These are phyloP conservation scores for Camillea tinctor DNA, from an alignment of 2,329 filamentous ascomycete genomes.

Conservation along the genomic window DNA sequence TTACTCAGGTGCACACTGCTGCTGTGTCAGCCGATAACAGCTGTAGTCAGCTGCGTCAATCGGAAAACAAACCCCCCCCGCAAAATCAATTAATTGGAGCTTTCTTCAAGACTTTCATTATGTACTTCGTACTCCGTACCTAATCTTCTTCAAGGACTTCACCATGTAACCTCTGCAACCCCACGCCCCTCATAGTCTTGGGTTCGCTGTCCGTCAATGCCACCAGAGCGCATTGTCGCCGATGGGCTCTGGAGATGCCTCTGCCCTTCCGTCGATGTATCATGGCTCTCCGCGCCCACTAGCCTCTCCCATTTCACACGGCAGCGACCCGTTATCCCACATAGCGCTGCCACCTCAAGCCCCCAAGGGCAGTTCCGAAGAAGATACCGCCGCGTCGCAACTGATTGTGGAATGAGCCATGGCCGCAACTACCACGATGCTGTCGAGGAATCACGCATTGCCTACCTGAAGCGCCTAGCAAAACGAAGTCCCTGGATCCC, in stretches of 20 bases:
- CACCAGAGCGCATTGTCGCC: constrained; percentile 38
- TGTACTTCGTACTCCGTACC: no score
- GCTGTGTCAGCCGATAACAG: not conserved
- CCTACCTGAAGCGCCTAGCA: constrained; percentile 26
- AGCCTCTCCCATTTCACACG: constrained; percentile 12
- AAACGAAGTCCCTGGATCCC: constrained; percentile 27
- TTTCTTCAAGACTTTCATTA: no score
- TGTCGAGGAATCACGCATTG: constrained; percentile 13
- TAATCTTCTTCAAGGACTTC: not conserved
- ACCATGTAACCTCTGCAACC: constrained; percentile 1
- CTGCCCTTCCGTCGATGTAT: constrained; percentile 53
- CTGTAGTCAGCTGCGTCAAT: no score
- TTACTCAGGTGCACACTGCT: not conserved
- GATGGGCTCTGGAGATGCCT: constrained; percentile 66
- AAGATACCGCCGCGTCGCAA: constrained; percentile 2
- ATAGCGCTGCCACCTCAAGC: constrained; percentile 8
- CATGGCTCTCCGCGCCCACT: constrained; percentile 35
- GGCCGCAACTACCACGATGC: not conserved
- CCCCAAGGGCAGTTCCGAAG: constrained; percentile 12
- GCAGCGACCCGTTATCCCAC: constrained; percentile 11
- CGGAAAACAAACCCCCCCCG: not conserved
- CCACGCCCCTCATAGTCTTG: constrained; percentile 4
- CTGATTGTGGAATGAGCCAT: not conserved
- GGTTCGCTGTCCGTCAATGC: constrained; percentile 30
- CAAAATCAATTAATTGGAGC: no score